Percentiles rank a stretch among this genome's conserved stretches.
Conservation (phyloP, 192 early-diverging fungal species). For the Coemansia sp. region DNA sequence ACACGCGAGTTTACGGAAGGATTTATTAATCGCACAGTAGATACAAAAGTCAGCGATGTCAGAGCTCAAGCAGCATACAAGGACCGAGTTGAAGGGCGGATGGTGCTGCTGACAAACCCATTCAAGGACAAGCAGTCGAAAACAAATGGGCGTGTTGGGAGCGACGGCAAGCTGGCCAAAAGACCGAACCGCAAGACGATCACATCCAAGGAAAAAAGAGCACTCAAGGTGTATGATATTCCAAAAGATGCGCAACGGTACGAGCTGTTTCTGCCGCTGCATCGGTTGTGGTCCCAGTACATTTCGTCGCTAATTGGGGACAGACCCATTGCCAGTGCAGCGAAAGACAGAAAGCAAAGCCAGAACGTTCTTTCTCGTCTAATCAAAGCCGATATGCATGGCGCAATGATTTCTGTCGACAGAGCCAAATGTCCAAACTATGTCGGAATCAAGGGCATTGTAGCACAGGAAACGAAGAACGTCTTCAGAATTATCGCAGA, state of each 20-base stretch:
- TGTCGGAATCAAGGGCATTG: constrained; percentile 77
- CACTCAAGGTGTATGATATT: constrained; percentile 64
- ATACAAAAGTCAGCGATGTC: constrained; percentile 16
- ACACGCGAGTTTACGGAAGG: constrained; percentile 25
- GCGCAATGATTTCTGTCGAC: constrained; percentile 71
- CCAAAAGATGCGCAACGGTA: constrained; percentile 58
- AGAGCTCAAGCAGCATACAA: constrained; percentile 17
- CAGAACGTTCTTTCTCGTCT: constrained; percentile 25
- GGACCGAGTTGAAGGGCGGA: constrained; percentile 40
- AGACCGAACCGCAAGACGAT: constrained; percentile 56
- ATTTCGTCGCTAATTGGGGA: constrained; percentile 64
- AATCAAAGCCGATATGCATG: constrained; percentile 86
- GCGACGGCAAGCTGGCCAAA: constrained; percentile 1
- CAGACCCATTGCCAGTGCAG: constrained; percentile 18
- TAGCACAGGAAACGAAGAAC: constrained; percentile 88
- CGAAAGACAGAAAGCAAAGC: constrained; percentile 50
- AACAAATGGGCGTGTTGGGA: constrained; percentile 5
- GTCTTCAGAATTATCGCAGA: constrained; percentile 76
- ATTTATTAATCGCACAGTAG: constrained; percentile 30
- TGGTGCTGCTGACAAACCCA: constrained; percentile 42
- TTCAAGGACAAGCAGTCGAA: constrained; percentile 27
- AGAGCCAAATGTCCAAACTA: constrained; percentile 76
- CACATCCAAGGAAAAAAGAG: constrained; percentile 62
- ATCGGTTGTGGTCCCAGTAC: constrained; percentile 77
- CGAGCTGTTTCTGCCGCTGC: constrained; percentile 68